Conservation (phyloP, 2,329 filamentous ascomycete species). For the Corniculantispora saksenae region DNA sequence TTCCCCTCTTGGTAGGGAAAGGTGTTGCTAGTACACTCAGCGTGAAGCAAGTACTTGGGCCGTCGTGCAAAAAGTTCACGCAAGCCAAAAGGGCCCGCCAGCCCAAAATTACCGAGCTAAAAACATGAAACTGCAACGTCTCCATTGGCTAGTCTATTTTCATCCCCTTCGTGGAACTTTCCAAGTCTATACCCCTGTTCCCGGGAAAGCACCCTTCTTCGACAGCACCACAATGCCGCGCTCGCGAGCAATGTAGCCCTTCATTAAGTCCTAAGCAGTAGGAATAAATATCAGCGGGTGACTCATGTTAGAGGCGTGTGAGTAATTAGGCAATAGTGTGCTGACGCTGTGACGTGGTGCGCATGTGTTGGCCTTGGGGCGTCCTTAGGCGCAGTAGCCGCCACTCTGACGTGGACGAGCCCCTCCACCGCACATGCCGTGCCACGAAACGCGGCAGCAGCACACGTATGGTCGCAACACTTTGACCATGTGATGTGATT, state of each 20-base stretch:
- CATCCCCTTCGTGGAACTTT: not conserved
- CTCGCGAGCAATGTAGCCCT: constrained; percentile 94
- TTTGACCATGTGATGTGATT: not conserved
- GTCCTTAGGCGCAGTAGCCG: constrained; percentile 13
- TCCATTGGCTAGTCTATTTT: not conserved
- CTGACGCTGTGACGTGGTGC: constrained; percentile 21
- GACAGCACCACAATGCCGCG: constrained; percentile 88
- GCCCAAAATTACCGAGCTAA: not conserved
- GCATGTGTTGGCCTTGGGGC: constrained; percentile 19
- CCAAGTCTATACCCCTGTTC: constrained; percentile 65
- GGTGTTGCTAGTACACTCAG: not conserved
- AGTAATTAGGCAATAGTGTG: constrained; percentile 12
- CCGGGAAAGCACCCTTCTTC: constrained; percentile 90
- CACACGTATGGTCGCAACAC: not conserved
- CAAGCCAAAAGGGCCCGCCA: not conserved
- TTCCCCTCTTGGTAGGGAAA: not conserved
- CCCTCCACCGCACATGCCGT: not conserved
- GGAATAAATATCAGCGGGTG: constrained; percentile 29
- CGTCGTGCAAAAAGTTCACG: not conserved
- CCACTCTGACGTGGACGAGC: constrained; percentile 9
- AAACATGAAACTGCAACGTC: not conserved
- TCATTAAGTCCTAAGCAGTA: constrained; percentile 88
- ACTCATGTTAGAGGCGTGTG: constrained; percentile 28
- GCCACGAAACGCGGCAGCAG: not conserved
- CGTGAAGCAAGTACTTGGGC: not conserved